These are phyloP conservation scores for Ustilago shanxiensis DNA, from an alignment of 1,284 basidiomycete genomes.

Conservation along the genomic window DNA sequence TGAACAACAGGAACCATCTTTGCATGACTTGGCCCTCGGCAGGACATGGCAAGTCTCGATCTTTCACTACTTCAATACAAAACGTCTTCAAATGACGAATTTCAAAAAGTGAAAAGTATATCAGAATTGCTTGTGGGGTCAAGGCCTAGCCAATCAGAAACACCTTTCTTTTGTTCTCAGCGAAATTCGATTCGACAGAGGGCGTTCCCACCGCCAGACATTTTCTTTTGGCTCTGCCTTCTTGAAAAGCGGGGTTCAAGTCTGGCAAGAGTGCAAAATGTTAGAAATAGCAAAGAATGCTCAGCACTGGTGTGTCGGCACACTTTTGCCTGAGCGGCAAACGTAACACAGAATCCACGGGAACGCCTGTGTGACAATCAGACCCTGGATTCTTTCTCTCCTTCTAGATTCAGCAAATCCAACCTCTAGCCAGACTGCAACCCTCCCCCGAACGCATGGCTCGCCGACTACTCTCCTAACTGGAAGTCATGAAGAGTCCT, in stretches of 20 bases:
- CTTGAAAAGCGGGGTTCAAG: not conserved
- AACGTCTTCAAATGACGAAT: not conserved
- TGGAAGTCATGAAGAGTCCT: no score
- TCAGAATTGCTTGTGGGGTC: no score
- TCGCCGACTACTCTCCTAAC: no score
- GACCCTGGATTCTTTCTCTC: not conserved
- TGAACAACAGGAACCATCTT: slow-evolving; percentile 5
- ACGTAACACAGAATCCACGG: no score
- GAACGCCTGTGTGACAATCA: not conserved
- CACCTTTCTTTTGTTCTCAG: not conserved
- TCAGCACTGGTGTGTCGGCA: no score
- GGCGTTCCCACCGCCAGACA: not conserved
- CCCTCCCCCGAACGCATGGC: no score
- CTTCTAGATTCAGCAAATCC: not conserved
- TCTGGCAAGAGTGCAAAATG: no score
- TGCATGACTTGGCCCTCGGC: slow-evolving; percentile 4
- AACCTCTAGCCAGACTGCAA: no score
- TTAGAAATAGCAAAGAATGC: no score
- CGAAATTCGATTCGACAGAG: no score
- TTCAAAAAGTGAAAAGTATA: not conserved
- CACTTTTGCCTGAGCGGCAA: no score
- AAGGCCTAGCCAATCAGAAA: slow-evolving; percentile 5
- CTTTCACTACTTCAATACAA: not conserved
- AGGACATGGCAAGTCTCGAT: not conserved
- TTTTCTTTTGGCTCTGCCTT: not conserved